Evolutionary conservation across 306 rosid species (phyloP).

Genomic region (Ceratonia siliqua): DNA sequence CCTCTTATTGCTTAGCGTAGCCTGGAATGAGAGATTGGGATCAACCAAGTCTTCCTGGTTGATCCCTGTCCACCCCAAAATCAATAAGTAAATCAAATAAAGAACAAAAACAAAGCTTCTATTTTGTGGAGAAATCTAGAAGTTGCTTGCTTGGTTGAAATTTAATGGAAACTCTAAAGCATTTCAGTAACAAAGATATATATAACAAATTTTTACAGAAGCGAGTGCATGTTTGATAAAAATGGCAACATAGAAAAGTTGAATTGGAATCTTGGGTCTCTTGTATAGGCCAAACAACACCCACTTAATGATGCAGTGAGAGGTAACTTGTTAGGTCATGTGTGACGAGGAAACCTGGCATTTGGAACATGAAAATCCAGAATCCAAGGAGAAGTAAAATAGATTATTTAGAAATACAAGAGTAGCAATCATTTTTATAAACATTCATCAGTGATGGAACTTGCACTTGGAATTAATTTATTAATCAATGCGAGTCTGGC

Average conservation of each 20-base stretch:
- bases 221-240: not conserved
- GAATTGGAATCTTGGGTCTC: slow-evolving; percentile 35
- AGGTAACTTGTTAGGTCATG: slow-evolving; percentile 44
- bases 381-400: slow-evolving; percentile 62
- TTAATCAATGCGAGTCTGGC: slow-evolving; percentile 51
- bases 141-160: slow-evolving; percentile 17
- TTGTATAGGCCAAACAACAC: not conserved
- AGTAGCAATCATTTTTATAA: slow-evolving; percentile 27
- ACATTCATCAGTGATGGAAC: slow-evolving; percentile 43
- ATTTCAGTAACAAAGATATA: not conserved
- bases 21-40: slow-evolving; percentile 22
- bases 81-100: slow-evolving; percentile 4
- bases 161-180: not conserved
- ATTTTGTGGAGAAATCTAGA: slow-evolving; percentile 28
- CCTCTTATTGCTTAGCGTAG: slow-evolving; percentile 6
- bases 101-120: not conserved
- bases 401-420: slow-evolving; percentile 29
- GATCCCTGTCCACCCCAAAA: slow-evolving; percentile 33
- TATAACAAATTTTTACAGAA: not conserved
- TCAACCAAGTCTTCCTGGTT: slow-evolving; percentile 25
- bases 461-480: slow-evolving; percentile 44
- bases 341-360: slow-evolving; percentile 76
- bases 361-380: slow-evolving; percentile 73
- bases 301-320: slow-evolving; percentile 25
- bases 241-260: slow-evolving; percentile 20